Base-by-base conservation (phyloP, 331 rosid genomes). In the Spiraea crenata region DNA sequence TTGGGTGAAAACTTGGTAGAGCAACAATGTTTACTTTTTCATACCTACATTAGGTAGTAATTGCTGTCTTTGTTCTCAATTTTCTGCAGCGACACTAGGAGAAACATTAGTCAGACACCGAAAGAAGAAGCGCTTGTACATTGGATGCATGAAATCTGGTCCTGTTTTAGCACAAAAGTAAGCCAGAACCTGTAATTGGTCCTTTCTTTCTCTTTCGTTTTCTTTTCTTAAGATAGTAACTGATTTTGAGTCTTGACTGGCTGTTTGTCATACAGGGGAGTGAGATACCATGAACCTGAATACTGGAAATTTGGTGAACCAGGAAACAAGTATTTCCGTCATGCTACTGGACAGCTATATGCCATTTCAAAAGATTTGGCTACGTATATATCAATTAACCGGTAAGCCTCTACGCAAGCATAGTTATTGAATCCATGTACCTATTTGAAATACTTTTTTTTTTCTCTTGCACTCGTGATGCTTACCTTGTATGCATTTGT, bases 141-240 rank as follows among this genome's bases (percentile, higher is more conserved):
- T 95, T 51, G 96, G 99, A 66, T 91, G 99, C 96, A 95, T 95
- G 99, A 95, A 95, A 89, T 95, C 99, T 54, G 99, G 99, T 49
- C 97, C 98, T 37, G 98, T 95, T 46, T 83, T 95, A 62, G 63
- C 90, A 57, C 99, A 87, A 63, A 91, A 89, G 99, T 91, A 76
- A 83, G 89, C 25, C 37, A 34, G n/a, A 17, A 35, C 41, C 31
- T 40, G 25, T 41, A 11, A 0, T 69, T 60, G 19, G 9, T 13
- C 1, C 4, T 10, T 20, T 5, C 17, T 25, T 57, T 35, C 3
- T 16, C 11, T 8, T 31, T 47, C 15, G 39, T 69, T 49, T 59
- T 77, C 56, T 45, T 72, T 62, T 14, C 35, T 61, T 46, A 7
- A 20, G 11, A 35, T 38, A 49, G 63, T 38, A 35, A 51, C 70